Percentiles rank a stretch among this genome's conserved stretches.
phyloP scores from a whole-genome alignment of 257 asterid species.

The Eucommia ulmoides region DNA sequence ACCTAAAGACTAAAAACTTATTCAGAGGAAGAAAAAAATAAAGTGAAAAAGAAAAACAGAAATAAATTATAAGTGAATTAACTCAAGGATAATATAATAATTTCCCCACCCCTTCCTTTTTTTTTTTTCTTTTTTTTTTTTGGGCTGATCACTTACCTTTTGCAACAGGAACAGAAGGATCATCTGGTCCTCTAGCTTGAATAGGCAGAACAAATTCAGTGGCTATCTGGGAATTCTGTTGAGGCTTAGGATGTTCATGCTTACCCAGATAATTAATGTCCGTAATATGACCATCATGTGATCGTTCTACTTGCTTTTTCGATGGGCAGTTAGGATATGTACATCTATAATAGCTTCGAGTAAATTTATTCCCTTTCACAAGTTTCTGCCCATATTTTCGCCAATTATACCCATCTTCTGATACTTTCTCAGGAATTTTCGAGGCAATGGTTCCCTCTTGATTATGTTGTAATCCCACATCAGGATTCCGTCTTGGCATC shows the following conservation, averaged over 20 bases:
- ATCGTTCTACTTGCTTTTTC: constrained; percentile 81
- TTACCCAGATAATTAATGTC: constrained; percentile 58
- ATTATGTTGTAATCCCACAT: constrained; percentile 21
- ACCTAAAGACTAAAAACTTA: too few relatives aligned
- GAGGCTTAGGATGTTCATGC: constrained; percentile 71
- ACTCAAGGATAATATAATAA: too few relatives aligned
- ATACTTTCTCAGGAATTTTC: constrained; percentile 34
- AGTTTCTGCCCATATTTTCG: constrained; percentile 94
- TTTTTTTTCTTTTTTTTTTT: too few relatives aligned
- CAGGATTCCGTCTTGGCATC: constrained; percentile 48
- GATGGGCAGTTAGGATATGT: constrained; percentile 57
- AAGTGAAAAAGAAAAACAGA: too few relatives aligned
- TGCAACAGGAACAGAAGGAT: constrained; percentile 14
- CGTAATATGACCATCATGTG: constrained; percentile 57
- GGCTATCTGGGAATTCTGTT: constrained; percentile 30
- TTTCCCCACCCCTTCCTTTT: too few relatives aligned
- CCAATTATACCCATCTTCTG: constrained; percentile 89
- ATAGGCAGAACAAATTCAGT: constrained; percentile 16
- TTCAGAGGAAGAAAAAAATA: too few relatives aligned
- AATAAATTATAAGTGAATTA: too few relatives aligned
- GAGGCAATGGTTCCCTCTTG: constrained; percentile 22
- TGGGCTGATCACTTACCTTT: constrained; percentile 29
- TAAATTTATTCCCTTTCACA: constrained; percentile 72
- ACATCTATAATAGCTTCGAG: constrained; percentile 85
- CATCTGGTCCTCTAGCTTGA: constrained; percentile 26